Evolutionary conservation across 2,329 filamentous ascomycete genomes (phyloP).

Genomic region (Fusarium sp.): DNA sequence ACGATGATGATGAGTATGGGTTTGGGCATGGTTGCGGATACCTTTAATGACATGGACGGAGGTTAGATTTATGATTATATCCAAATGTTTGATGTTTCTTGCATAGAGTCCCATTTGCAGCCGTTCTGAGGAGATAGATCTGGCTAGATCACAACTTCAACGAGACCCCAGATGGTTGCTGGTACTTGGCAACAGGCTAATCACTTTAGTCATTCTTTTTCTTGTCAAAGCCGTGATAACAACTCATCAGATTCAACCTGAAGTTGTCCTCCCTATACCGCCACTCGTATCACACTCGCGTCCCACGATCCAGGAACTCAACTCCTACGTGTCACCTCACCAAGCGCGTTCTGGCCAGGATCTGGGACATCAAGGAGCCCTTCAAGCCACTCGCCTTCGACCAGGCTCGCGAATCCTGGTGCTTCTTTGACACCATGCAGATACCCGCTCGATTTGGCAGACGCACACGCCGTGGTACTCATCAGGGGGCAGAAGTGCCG

Average conservation of each 20-base stretch:
- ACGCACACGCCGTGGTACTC: constrained; percentile 21
- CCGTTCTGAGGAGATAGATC: background rate
- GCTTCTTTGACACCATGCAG: constrained; percentile 24
- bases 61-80: constrained; percentile 45
- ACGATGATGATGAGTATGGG: constrained; percentile 40
- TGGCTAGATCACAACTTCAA: background rate
- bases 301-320: constrained; percentile 38
- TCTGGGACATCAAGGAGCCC: constrained; percentile 32
- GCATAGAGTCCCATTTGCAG: background rate
- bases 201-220: background rate
- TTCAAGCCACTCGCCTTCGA: constrained; percentile 15
- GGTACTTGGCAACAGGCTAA: background rate
- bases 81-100: constrained; percentile 29
- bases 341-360: constrained; percentile 5
- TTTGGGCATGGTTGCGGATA: constrained; percentile 29
- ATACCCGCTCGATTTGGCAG: constrained; percentile 38
- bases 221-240: background rate
- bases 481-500: constrained; percentile 16
- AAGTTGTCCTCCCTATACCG: constrained; percentile 8
- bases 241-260: constrained; percentile 19
- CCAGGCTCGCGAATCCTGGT: constrained; percentile 25
- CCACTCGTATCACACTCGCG: constrained; percentile 34
- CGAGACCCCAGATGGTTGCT: background rate
- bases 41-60: constrained; percentile 40
- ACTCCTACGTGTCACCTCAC: constrained; percentile 21